A percentile compares a stretch with the other conserved stretches of the same genome.
phyloP scores from a whole-genome alignment of 208 protist genomes.

The Trypanosoma scelopori region DNA sequence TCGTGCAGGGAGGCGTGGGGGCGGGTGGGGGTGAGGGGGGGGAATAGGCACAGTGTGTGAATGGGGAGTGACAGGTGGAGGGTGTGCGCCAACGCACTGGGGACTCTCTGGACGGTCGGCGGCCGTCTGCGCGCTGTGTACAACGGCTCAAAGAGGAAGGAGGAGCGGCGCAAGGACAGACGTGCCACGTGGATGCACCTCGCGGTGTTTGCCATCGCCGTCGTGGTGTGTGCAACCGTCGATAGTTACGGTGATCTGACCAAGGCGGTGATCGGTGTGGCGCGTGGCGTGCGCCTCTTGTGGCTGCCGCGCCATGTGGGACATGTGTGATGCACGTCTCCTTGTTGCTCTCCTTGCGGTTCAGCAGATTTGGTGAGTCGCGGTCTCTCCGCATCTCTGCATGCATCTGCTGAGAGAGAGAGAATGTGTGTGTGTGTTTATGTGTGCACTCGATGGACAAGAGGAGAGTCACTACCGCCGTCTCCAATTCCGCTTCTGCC shows the following conservation, averaged over 20 bases:
- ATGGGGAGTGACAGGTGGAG: conserved; percentile 23
- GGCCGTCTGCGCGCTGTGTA: conserved; percentile 68
- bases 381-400: no score
- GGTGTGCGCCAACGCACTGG: conserved; percentile 39
- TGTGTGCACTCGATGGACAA: background rate
- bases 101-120: conserved; percentile 69
- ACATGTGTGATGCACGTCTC: background rate
- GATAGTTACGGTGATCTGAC: conserved; percentile 44
- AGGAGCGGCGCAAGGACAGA: conserved; percentile 44
- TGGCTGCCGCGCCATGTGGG: background rate
- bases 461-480: no score
- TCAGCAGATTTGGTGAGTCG: no score
- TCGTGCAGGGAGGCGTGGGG: no score
- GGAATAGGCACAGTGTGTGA: no score
- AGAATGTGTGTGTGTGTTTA: background rate
- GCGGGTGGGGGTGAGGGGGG: no score
- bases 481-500: no score
- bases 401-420: no score
- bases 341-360: no score
- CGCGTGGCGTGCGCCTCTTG: conserved; percentile 1
- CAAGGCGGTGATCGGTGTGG: conserved; percentile 8
- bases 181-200: conserved; percentile 45
- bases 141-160: conserved; percentile 60
- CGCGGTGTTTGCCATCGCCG: conserved; percentile 33
- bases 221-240: conserved; percentile 40